Evolutionary conservation across 106 monocot species (phyloP), one percentile per base, ranked within the genome.

Genomic region (Apostasia ramifera): DNA sequence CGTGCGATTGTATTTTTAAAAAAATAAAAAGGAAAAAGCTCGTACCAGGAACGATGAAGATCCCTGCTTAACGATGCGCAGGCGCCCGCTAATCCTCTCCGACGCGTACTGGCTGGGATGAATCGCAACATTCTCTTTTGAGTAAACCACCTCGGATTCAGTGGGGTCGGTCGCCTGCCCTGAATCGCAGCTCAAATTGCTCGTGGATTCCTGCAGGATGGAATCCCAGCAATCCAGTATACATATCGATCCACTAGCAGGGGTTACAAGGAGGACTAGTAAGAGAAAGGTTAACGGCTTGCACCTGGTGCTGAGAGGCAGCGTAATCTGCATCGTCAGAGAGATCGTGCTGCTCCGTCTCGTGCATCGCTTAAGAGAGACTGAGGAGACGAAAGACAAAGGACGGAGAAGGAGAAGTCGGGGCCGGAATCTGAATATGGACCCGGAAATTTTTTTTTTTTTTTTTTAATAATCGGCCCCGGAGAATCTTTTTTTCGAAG

Each of bases 321-420:
- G 86, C 90, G 81, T 90, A 90, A 52, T 90, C 86, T 51, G 85
- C 59, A 68, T 90, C 86, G 83, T 90, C 90, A 66, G 83, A 83
- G 73, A 90, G 83, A 63, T 90, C 90, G 83, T 83, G 80, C 12
- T 70, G 74, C 55, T 90, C 90, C 46, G 74, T 50, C 26, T 76
- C 76, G 50, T 73, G 79, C 81, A 78, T 81, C 71, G 55, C 70
- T 13, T 61, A 37, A 38, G 47, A 15, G 1, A 12, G 12, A 47
- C 12, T 15, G 37, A 42, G 71, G 39, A 15, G 40, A 37, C 6
- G 61, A 40, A 42, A n/a, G 40, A n/a, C 26, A 53, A 3, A 48
- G 0, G 5, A 51, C 12, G n/a, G 56, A 44, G 42, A 40, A 43
- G 2, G 3, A 11, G 44, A 12, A 40, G 63, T 40, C 37, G 63